Evolutionary conservation across 2,329 filamentous ascomycete species (phyloP), one percentile per base, ranked within the genome.

Genomic region (Basipetospora sp.): DNA sequence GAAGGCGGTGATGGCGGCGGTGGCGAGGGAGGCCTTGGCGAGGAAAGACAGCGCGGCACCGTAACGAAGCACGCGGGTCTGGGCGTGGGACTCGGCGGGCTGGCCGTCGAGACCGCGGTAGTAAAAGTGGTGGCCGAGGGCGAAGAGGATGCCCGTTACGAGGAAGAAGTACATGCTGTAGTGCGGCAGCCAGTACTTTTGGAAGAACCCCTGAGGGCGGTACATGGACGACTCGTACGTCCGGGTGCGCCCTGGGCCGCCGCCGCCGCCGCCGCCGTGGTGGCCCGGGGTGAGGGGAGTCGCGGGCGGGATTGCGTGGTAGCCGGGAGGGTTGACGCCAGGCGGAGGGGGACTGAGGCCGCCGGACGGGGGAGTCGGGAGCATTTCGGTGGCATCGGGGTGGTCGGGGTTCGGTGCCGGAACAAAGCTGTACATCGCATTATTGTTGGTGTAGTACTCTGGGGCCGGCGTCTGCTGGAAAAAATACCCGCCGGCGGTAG

Each of bases 31-130:
- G 4, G 57, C 55, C 44, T 60, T 60, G 4, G 52, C 47, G 14
- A 53, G 51, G 33, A 57, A 58, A 1, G 57, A 51, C n/a, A 60
- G 43, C 0, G 53, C 48, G 1, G 55, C 51, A 3, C 57, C 57
- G 35, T 55, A 53, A 8, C 57, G 51, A 15, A 56, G 47, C 53
- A 56, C 58, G 11, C 46, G 41, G 8, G 58, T 39, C 39, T 59
- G 57, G 19, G 54, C 45, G 34, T 43, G 44, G 5, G 55, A 54
- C 9, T 47, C 43, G n/a, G n/a, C n/a, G n/a, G n/a, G n/a, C n/a
- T 44, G 47, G 11, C 50, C 54, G 40, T 56, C 25, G 6, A 59
- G 43, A 4, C 44, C 41, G 6, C 39, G 39, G 43, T 60, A 59
- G 44, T 58, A 60, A 33, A 52, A 38, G 39, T 60, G 56, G 42